These are phyloP conservation scores for Blastocystis sp. DNA, from an alignment of 352 stramenopile species.

Conservation along the genomic window DNA sequence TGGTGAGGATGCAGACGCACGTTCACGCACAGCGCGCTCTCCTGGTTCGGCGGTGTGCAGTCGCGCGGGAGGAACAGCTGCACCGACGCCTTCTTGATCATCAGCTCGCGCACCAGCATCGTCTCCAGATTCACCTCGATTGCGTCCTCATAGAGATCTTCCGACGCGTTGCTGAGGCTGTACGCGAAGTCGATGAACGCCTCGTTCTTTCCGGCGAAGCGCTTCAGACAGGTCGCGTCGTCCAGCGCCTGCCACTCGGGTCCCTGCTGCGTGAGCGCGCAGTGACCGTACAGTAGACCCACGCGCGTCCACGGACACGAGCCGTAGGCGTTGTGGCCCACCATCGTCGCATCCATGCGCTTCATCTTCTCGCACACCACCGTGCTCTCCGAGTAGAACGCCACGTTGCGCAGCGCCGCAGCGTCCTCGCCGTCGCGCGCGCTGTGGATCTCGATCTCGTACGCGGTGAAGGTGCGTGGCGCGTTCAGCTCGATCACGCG, in stretches of 20 bases:
- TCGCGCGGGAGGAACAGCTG: not conserved
- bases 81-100: not conserved
- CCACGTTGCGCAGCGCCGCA: not conserved
- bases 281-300: not conserved
- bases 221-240: not conserved
- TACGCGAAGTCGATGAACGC: slow-evolving; percentile 2
- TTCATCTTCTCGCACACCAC: slow-evolving; percentile 16
- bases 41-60: not conserved
- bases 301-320: not conserved
- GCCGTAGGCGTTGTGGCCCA: not conserved
- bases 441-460: not conserved
- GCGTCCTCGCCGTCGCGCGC: not conserved
- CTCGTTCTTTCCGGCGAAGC: not conserved
- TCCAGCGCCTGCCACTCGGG: not conserved
- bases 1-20: not conserved
- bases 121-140: not conserved
- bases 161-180: not conserved
- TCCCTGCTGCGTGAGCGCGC: not conserved
- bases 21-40: not conserved
- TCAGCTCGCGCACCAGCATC: not conserved
- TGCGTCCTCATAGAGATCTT: not conserved
- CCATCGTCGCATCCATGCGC: not conserved
- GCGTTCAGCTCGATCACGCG: not conserved
- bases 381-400: not conserved
- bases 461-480: not conserved